A percentile compares a stretch with the other conserved stretches of the same genome.
Conservation (phyloP, 345 rosid species). For the Citrus glauca region DNA sequence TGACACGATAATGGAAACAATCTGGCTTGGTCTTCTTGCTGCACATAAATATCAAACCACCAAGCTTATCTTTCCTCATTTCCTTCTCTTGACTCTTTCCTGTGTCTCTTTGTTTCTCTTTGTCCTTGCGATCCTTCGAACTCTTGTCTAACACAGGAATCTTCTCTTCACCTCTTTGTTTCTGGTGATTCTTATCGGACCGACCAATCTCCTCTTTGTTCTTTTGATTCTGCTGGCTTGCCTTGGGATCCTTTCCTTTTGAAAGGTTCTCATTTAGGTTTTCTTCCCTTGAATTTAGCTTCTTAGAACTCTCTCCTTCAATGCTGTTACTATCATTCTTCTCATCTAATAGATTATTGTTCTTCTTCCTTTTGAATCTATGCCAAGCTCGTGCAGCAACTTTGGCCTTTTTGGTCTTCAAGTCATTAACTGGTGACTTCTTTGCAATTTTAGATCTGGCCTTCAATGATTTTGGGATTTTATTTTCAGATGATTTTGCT, state of each 20-base stretch:
- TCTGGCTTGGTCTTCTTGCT: slow-evolving; percentile 84
- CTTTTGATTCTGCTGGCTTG: slow-evolving; percentile 11
- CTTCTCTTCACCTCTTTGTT: neutral
- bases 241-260: slow-evolving; percentile 6
- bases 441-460: slow-evolving; percentile 40
- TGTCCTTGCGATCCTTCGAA: slow-evolving; percentile 11
- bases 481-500: slow-evolving; percentile 29
- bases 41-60: slow-evolving; percentile 95
- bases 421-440: slow-evolving; percentile 28
- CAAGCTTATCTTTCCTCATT: slow-evolving; percentile 39
- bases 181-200: slow-evolving; percentile 2
- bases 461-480: slow-evolving; percentile 29
- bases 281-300: slow-evolving; percentile 13
- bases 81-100: slow-evolving; percentile 18
- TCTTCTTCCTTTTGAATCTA: slow-evolving; percentile 22
- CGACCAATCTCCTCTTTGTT: neutral
- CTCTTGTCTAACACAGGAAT: slow-evolving; percentile 2
- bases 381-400: slow-evolving; percentile 9
- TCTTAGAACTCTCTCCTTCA: slow-evolving; percentile 13
- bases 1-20: too few relatives aligned
- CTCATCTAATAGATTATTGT: slow-evolving; percentile 5
- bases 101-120: slow-evolving; percentile 16
- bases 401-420: slow-evolving; percentile 22
- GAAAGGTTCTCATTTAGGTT: neutral
- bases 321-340: slow-evolving; percentile 12